Conservation (phyloP, 2,329 filamentous ascomycete genomes). For the Verticillium zaregamsianum region DNA sequence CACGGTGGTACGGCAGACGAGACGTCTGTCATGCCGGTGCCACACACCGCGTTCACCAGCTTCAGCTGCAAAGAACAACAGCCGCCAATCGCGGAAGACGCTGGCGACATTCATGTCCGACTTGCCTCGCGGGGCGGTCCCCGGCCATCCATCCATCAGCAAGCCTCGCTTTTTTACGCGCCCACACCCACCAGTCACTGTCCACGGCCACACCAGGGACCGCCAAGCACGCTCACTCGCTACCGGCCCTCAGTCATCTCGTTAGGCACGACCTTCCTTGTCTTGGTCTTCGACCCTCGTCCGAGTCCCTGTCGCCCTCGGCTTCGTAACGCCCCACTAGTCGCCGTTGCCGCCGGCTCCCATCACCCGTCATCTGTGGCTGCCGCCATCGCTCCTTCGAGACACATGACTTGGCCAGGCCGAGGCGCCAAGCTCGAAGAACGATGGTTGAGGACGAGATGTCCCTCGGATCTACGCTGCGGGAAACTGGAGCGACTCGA, state of each 20-base stretch:
- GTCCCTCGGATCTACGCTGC: background rate
- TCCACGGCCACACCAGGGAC: background rate
- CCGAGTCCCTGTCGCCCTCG: constrained; percentile 1
- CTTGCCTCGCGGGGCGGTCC: constrained; percentile 40
- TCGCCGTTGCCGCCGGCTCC: background rate
- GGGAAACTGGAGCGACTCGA: background rate
- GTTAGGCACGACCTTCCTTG: background rate
- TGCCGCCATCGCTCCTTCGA: background rate
- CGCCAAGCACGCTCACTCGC: background rate
- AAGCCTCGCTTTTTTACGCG: constrained; percentile 46
- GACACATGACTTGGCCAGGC: constrained; percentile 6
- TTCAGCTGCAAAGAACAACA: background rate
- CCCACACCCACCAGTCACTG: constrained; percentile 21
- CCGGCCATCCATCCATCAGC: constrained; percentile 37
- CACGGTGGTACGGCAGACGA: constrained; percentile 3
- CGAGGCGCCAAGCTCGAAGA: background rate
- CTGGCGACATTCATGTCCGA: constrained; percentile 35
- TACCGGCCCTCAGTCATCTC: background rate
- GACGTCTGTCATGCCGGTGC: background rate
- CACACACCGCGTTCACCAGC: background rate
- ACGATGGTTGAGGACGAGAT: background rate
- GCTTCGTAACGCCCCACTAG: constrained; percentile 31
- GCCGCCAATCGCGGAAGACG: constrained; percentile 36
- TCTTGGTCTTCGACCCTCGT: background rate
- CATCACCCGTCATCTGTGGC: background rate